Base-by-base conservation (phyloP, 2,329 filamentous ascomycete species). In the Aspergillus ibericus region DNA sequence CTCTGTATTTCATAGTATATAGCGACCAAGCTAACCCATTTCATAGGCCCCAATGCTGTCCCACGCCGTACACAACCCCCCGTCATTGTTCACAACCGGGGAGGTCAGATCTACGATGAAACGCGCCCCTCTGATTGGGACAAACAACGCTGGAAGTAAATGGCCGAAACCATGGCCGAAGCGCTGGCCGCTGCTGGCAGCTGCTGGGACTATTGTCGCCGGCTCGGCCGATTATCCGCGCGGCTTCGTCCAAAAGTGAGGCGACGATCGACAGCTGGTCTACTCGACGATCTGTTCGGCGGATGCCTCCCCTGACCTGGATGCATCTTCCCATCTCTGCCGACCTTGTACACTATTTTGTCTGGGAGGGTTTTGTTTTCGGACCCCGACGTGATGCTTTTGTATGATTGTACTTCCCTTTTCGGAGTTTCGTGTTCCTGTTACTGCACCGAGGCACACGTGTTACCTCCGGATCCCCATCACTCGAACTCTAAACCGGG, bases 71-170 rank as follows among this genome's bases (percentile, higher is more conserved):
- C 64, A 62, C 72, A 72, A 64, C 69, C 70, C 40, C 68, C 70
- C 40, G 72, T 74, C 16, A 59, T 74, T 44, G 56, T 74, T 46
- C 72, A 74, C 46, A 74, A 74, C 62, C 68, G 71, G 62, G 71
- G 72, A 52, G 72, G 72, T 47, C 72, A 70, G 55, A 72, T 68
- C 56, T 74, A 72, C 61, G 72, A 74, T 57, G 71, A 74, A 58
- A 74, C 72, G 20, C 64, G 72, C 59, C 71, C 72, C 1, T 72
- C 71, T 4, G 72, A 73, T 60, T 74, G 72, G 72, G 72, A 74
- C 61, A 73, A 73, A 63, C 72, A 74, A 63, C 71, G 72, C 59
- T 74, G 72, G 72, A 74, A 74, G 62, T 74, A 72, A 63, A 61
- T 56, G 46, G 32, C 48, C 47, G 18, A 53, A 60, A 53, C 56